These are phyloP conservation scores for Wallacemonas sp. DNA, from an alignment of 208 protist species.

Conservation along the genomic window DNA sequence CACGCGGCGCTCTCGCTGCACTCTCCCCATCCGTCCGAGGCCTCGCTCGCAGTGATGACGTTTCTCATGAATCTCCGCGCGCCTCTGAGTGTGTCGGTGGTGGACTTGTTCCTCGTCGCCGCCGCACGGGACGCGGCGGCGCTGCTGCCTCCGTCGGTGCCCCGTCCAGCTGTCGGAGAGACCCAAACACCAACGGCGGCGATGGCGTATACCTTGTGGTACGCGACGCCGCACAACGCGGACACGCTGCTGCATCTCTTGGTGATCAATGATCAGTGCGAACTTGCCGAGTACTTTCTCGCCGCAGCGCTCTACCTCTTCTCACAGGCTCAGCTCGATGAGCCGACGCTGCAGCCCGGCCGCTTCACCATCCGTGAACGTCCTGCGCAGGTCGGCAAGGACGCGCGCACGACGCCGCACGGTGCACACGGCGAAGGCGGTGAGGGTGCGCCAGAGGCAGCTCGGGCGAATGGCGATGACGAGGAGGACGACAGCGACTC, in stretches of 20 bases:
- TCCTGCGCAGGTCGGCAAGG: too few relatives aligned
- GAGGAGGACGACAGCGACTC: constrained; percentile 2
- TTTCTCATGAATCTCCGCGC: constrained; percentile 66
- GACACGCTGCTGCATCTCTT: constrained; percentile 80
- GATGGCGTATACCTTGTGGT: constrained; percentile 21
- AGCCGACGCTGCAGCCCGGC: constrained; percentile 40
- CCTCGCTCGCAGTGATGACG: constrained; percentile 60
- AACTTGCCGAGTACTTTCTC: constrained; percentile 78
- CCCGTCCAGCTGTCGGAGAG: too few relatives aligned
- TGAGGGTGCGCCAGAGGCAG: constrained; percentile 1
- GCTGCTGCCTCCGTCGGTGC: neutral
- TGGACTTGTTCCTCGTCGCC: constrained; percentile 74
- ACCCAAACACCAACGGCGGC: too few relatives aligned
- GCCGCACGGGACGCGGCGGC: neutral
- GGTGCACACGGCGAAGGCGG: neutral
- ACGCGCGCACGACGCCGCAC: neutral
- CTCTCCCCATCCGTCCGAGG: constrained; percentile 61
- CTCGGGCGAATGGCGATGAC: neutral
- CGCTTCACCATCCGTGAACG: constrained; percentile 36
- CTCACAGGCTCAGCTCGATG: constrained; percentile 47
- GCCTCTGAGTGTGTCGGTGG: constrained; percentile 58
- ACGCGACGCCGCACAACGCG: constrained; percentile 43
- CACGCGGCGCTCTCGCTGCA: constrained; percentile 63
- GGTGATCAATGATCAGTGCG: constrained; percentile 77
- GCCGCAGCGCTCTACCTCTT: constrained; percentile 63